Evolutionary conservation across 331 rosid genomes (phyloP).

Genomic region (Arachis monticola): DNA sequence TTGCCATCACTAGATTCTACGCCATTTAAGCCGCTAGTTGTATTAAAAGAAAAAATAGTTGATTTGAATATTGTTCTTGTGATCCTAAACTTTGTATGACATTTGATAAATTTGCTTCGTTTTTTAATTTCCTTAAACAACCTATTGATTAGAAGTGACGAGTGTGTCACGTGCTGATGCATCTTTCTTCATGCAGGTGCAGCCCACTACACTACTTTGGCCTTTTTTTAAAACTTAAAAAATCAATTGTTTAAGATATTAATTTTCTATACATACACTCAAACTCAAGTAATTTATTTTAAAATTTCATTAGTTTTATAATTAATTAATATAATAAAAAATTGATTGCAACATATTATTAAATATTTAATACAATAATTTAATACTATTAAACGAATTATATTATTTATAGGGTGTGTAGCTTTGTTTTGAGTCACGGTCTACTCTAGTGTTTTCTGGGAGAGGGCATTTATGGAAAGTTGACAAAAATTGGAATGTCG

Average conservation of each 20-base stretch:
- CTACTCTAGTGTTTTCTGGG: conserved; percentile 37
- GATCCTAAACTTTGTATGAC: too few relatives aligned
- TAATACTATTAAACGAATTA: too few relatives aligned
- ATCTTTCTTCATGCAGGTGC: conserved; percentile 60
- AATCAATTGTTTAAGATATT: neutral
- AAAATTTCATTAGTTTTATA: too few relatives aligned
- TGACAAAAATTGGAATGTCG: conserved; percentile 27
- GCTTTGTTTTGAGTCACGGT: conserved; percentile 35
- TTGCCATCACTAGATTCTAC: too few relatives aligned
- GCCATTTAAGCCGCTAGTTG: too few relatives aligned
- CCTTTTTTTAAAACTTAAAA: conserved; percentile 26
- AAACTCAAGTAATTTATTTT: too few relatives aligned
- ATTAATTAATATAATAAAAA: neutral
- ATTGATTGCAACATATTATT: neutral
- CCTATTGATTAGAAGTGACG: conserved; percentile 21
- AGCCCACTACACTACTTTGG: conserved; percentile 47
- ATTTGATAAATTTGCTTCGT: too few relatives aligned
- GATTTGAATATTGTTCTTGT: too few relatives aligned
- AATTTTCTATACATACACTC: too few relatives aligned
- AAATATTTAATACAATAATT: too few relatives aligned
- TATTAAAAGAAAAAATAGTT: too few relatives aligned
- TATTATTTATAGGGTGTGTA: neutral
- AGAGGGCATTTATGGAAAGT: conserved; percentile 45
- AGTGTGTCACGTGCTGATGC: conserved; percentile 58
- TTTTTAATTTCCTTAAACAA: too few relatives aligned